Percentiles rank a stretch among this genome's conserved stretches.
Conservation (phyloP, 192 early-diverging fungal species). For the Gigaspora rosea region DNA sequence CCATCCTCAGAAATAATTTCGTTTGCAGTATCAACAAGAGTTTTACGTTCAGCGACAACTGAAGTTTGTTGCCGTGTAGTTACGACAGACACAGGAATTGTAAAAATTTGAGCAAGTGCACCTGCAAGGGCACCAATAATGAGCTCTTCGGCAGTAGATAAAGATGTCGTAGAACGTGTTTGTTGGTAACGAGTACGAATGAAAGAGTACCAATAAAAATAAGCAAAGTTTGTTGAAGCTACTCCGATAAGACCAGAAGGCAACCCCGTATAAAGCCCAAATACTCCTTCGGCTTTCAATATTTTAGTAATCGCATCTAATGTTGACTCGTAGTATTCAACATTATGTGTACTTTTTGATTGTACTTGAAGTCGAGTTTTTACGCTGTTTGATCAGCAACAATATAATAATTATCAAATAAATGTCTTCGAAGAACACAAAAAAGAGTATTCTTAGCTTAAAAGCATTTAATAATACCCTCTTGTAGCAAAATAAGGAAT, state of each 20-base stretch:
- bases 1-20: constrained; percentile 83
- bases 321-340: constrained; percentile 60
- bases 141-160: constrained; percentile 88
- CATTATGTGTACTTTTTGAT: constrained; percentile 50
- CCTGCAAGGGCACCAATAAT: constrained; percentile 88
- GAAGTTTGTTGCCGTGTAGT: constrained; percentile 95
- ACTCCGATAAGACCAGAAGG: constrained; percentile 80
- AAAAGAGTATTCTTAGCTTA: constrained; percentile 11
- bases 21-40: constrained; percentile 64
- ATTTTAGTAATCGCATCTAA: constrained; percentile 85
- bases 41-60: constrained; percentile 59
- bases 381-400: constrained; percentile 54
- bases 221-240: constrained; percentile 77
- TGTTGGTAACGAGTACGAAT: constrained; percentile 66
- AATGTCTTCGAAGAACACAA: not conserved
- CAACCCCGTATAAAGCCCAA: constrained; percentile 88
- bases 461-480: not conserved
- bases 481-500: not conserved
- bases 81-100: constrained; percentile 91
- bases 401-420: not conserved
- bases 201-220: constrained; percentile 83
- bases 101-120: constrained; percentile 83
- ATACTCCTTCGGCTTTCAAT: constrained; percentile 75
- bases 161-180: constrained; percentile 43
- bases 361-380: constrained; percentile 99